phyloP scores from a whole-genome alignment of 208 protist species.

The Phytomonas francai region DNA sequence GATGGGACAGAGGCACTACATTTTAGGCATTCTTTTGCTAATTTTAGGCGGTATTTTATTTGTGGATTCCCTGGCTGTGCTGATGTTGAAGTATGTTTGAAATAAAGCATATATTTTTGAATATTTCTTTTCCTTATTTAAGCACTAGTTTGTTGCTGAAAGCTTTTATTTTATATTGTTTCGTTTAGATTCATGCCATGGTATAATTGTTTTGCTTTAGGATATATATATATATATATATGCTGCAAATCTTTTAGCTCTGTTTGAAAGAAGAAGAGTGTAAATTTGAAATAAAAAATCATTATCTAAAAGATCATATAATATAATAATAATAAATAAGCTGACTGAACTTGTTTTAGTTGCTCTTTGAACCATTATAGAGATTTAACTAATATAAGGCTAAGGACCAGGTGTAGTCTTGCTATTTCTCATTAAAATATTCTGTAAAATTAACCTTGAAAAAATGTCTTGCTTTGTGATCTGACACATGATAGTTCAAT shows the following conservation, averaged over 20 bases:
- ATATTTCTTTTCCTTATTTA: slow-evolving; percentile 2
- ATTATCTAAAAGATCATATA: background rate
- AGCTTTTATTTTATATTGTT: background rate
- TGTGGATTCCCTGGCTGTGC: slow-evolving; percentile 26
- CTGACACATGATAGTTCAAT: background rate
- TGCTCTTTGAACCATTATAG: background rate
- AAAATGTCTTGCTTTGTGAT: background rate
- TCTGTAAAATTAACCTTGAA: background rate
- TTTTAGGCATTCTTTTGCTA: slow-evolving; percentile 90
- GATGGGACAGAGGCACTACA: slow-evolving; percentile 92
- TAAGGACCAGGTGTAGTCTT: background rate
- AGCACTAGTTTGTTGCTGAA: background rate
- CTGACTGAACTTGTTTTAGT: background rate
- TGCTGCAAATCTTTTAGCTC: background rate
- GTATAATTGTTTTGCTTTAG: slow-evolving; percentile 5
- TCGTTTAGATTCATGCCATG: background rate
- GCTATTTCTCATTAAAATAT: background rate
- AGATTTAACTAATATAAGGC: background rate
- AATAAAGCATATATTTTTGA: background rate
- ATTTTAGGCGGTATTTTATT: slow-evolving; percentile 72
- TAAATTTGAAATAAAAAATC: background rate
- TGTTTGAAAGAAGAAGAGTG: slow-evolving; percentile 11
- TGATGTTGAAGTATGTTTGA: slow-evolving; percentile 17
- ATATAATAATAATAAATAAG: background rate
- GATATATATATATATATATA: background rate